Base-by-base conservation (phyloP, 495 filamentous ascomycete genomes). In the Hypoxylon fuscum region DNA sequence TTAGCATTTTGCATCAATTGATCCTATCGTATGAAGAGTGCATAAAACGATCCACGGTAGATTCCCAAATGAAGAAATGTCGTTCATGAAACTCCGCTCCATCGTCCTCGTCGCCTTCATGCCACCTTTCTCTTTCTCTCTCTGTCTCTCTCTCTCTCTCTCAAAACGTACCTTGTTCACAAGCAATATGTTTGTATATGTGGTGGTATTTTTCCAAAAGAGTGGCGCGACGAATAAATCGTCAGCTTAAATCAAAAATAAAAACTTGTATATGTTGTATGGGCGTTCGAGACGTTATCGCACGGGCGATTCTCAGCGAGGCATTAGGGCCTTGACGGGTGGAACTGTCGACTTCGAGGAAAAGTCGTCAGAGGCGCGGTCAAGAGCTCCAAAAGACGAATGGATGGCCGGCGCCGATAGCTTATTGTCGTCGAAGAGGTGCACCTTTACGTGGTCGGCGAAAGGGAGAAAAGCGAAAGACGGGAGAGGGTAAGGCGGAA, bases 141-240 rank as follows among this genome's bases (percentile, higher is more conserved):
- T 2, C 22, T 6, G 10, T 57, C 63, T 62, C 42, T 10, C 40
- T 8, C n/a, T 2, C 34, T 2, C 22, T 6, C 7, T 57, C 63
- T 62, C 42, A n/a, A n/a, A n/a, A n/a, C n/a, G n/a, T n/a, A 66
- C 63, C 63, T 66, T 66, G 47, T 54, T 43, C 21, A 49, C 63
- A 66, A 66, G 63, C 63, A 54, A 53, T 41, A 54, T 59, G 27
- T 12, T 35, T 48, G 27, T 12, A 27, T 61, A 48, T 55, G 37
- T 49, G 31, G 42, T 54, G 12, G 37, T 50, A 14, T 57, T 4
- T 51, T 56, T 66, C 45, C 57, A 66, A 66, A 66, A 57, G 63
- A 66, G 63, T 40, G 63, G 63, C 63, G 63, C 63, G 63, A 66
- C 63, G 63, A 66, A 66, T 56, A 48, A 62, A 66, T 66, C 63